These are phyloP conservation scores for Butyriboletus loyo DNA, from an alignment of 768 basidiomycete species.

Conservation along the genomic window DNA sequence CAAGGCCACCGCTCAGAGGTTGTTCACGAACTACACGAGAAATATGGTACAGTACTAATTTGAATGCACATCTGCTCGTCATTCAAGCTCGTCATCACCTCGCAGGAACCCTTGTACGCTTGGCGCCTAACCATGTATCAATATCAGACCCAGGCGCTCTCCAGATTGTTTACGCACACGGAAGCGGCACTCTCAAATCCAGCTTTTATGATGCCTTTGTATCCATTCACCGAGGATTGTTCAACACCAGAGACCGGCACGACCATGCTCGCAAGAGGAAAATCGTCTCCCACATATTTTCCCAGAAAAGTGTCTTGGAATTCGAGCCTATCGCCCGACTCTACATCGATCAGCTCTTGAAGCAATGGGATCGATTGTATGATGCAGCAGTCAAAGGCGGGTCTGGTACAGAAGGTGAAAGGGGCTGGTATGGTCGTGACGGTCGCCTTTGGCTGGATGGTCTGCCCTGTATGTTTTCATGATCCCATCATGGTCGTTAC, in stretches of 20 bases:
- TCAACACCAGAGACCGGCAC: slow-evolving; percentile 72
- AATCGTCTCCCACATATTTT: slow-evolving; percentile 83
- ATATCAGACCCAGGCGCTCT: slow-evolving; percentile 78
- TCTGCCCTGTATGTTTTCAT: slow-evolving; percentile 56
- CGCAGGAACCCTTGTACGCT: slow-evolving; percentile 61
- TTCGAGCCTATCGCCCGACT: slow-evolving; percentile 77
- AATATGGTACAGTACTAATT: slow-evolving; percentile 53
- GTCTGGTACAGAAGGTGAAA: slow-evolving; percentile 56
- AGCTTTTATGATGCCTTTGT: slow-evolving; percentile 81
- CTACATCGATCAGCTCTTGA: slow-evolving; percentile 57
- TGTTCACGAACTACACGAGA: slow-evolving; percentile 70
- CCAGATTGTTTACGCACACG: slow-evolving; percentile 72
- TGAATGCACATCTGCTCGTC: background rate
- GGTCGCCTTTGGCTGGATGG: slow-evolving; percentile 73
- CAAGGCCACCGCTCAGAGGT: slow-evolving; percentile 73
- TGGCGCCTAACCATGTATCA: slow-evolving; percentile 76
- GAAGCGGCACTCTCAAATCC: slow-evolving; percentile 79
- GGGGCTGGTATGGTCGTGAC: slow-evolving; percentile 53
- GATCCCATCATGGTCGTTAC: background rate
- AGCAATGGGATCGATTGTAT: slow-evolving; percentile 74
- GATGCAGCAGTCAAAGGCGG: slow-evolving; percentile 52
- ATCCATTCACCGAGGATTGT: slow-evolving; percentile 66
- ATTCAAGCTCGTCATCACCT: background rate
- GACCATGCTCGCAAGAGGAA: slow-evolving; percentile 91
- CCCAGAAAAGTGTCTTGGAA: slow-evolving; percentile 79